Evolutionary conservation across 805 yeast species (phyloP), one percentile per base, ranked within the genome.

Genomic region (Candida pseudofarinosa): DNA sequence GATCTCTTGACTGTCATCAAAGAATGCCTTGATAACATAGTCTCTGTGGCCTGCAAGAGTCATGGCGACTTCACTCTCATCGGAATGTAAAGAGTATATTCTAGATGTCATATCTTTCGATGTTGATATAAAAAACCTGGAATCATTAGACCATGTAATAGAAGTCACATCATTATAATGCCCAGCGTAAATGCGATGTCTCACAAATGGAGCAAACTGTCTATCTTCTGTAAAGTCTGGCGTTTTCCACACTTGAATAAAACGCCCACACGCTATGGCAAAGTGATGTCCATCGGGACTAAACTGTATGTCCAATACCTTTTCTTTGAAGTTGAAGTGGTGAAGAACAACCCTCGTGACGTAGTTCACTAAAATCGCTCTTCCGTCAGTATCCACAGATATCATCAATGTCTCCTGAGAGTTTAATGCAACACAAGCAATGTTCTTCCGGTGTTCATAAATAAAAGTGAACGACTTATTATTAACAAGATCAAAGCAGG

Each of bases 131-230:
- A 93, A 76, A 58, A 89, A 93, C 52, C 96, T 76, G 3, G 96
- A 86, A 63, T 93, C 99, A 20, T 73, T 74, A 1, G 97, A 88
- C 98, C 98, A 93, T 2, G 87, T 74, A 8, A 93, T 62, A 2
- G 89, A 79, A 1, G 79, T 73, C 18, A 93, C 79, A 53, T 88
- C 95, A 39, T 81, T 82, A 59, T 81, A 89, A 67, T 93, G 99
- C 30, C 99, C 99, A 1, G 97, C 88, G 55, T 89, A 89, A 5
- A 86, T 79, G 56, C 96, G 73, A 63, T 87, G 88, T 49, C 96
- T 84, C 33, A 91, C 86, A 64, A 93, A 93, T 13, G 99, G 99
- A 0, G 97, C 93, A 73, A 93, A 93, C 60, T 89, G 96, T 47
- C 96, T 76, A 56, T 88, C 97, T 53, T 87, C 93, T 5, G 80